Evolutionary conservation across 345 rosid species (phyloP).

Genomic region (Aethionema arabicum): DNA sequence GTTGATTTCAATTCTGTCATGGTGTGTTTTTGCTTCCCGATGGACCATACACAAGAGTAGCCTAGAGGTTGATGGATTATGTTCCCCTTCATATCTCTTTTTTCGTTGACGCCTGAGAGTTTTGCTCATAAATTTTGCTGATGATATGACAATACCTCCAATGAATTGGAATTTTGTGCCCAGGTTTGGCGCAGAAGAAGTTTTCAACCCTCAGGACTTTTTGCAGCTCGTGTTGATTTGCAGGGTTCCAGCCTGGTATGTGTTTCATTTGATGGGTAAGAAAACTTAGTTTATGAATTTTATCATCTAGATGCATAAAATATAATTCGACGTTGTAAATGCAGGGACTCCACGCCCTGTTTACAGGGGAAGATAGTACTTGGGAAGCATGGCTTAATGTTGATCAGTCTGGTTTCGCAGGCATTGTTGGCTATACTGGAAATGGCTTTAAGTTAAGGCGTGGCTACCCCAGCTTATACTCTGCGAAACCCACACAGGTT

Average conservation of each 20-base stretch:
- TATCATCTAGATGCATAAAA: constrained; percentile 11
- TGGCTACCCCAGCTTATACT: constrained; percentile 70
- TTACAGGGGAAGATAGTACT: constrained; percentile 91
- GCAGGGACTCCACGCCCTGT: constrained; percentile 91
- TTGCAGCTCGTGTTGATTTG: constrained; percentile 95
- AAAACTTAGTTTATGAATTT: constrained; percentile 10
- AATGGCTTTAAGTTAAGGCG: constrained; percentile 85
- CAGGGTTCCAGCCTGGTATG: constrained; percentile 82
- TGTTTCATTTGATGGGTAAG: constrained; percentile 25
- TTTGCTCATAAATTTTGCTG: background rate
- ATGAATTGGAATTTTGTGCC: constrained; percentile 25
- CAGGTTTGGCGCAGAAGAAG: constrained; percentile 97
- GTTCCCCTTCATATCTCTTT: background rate
- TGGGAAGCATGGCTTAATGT: constrained; percentile 97
- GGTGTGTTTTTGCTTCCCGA: background rate
- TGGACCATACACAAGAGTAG: background rate
- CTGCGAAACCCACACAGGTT: constrained; percentile 88
- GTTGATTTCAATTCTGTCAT: background rate
- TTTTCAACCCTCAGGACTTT: constrained; percentile 88
- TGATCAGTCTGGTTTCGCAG: constrained; percentile 77
- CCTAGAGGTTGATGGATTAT: background rate
- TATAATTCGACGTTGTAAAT: constrained; percentile 22
- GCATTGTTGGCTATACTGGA: constrained; percentile 62
- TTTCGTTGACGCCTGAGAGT: background rate
- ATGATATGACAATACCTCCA: constrained; percentile 14